Evolutionary conservation across 2,329 filamentous ascomycete species (phyloP).

Genomic region (Ustilaginoidea virens): DNA sequence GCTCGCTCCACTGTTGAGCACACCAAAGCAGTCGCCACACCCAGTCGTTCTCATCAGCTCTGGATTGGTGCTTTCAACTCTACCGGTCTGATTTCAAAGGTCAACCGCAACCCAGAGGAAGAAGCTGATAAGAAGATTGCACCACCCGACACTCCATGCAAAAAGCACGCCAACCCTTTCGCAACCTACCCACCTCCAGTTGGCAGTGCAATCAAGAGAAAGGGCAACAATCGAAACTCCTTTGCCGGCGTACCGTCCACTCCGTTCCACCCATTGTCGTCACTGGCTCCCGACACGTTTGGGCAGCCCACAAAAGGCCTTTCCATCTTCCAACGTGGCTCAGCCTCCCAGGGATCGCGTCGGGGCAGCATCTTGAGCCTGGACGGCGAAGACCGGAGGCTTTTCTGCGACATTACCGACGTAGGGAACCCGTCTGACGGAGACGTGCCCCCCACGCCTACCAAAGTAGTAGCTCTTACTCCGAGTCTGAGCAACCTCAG

Average conservation of each 20-base stretch:
- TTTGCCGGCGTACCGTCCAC: conserved; percentile 63
- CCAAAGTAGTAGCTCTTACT: conserved; percentile 45
- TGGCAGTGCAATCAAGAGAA: conserved; percentile 47
- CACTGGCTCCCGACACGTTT: conserved; percentile 29
- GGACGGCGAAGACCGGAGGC: conserved; percentile 57
- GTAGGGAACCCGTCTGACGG: conserved; percentile 17
- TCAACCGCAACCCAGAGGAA: conserved; percentile 70
- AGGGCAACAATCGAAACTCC: conserved; percentile 48
- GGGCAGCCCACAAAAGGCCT: conserved; percentile 44
- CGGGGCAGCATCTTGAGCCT: conserved; percentile 64
- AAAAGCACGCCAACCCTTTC: conserved; percentile 60
- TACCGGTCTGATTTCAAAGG: conserved; percentile 87
- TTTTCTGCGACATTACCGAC: conserved; percentile 18
- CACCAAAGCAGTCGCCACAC: conserved; percentile 22
- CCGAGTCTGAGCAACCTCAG: conserved; percentile 24
- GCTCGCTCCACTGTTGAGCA: conserved; percentile 15
- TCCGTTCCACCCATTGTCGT: conserved; percentile 53
- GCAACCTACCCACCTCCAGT: conserved; percentile 46
- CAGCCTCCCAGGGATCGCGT: conserved; percentile 26
- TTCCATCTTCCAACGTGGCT: conserved; percentile 49
- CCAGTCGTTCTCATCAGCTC: conserved; percentile 41
- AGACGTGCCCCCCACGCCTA: conserved; percentile 86
- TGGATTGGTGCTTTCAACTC: conserved; percentile 81
- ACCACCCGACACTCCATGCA: conserved; percentile 93
- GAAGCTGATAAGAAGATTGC: conserved; percentile 42